Base-by-base conservation (phyloP, 108 stramenopile genomes). In the Cyclotella sp. region DNA sequence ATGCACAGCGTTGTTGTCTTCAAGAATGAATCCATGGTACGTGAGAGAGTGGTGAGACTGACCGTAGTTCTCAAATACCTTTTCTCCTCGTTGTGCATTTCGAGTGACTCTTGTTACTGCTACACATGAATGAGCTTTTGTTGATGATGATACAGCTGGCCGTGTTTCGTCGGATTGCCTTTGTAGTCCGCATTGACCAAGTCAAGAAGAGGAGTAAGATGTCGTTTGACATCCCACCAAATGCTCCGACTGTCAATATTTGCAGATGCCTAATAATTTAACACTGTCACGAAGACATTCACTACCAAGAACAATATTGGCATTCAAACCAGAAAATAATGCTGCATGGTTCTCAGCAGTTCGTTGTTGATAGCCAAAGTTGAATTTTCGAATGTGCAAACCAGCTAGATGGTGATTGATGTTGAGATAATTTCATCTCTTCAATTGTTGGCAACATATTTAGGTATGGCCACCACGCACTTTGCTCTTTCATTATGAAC, bases 191-290 rank as follows among this genome's bases (percentile, higher is more conserved):
- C 85, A 72, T 89, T 84, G 43, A 92, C 86, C 52, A 93, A 70
- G 76, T 95, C 94, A 16, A 95, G 81, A 72, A 95, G 63, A 3
- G 93, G 93, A n/a, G 87, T 87, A 28, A 95, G 76, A 65, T 95
- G 92, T 12, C 91, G 78, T 57, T 66, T 59, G 5, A 88, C 88
- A 18, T 64, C 52, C 94, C 94, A 95, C 94, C 94, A 93, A 62
- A 95, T 95, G 52, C 78, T 61, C 40, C 94, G 85, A 24, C 74
- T 76, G 45, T 93, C 90, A 16, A 92, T 62, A 55, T 93, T 88
- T 24, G 90, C 84, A 34, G 57, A 60, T 12, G 89, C 91, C 92
- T 90, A 94, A 12, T 39, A 70, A 66, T 41, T 60, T 65, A 57
- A 86, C 90, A 53, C 65, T 84, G 21, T 89, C 78, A 39, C 69